These are phyloP conservation scores for Parmelia sp. DNA, from an alignment of 495 filamentous ascomycete species.

Conservation along the genomic window DNA sequence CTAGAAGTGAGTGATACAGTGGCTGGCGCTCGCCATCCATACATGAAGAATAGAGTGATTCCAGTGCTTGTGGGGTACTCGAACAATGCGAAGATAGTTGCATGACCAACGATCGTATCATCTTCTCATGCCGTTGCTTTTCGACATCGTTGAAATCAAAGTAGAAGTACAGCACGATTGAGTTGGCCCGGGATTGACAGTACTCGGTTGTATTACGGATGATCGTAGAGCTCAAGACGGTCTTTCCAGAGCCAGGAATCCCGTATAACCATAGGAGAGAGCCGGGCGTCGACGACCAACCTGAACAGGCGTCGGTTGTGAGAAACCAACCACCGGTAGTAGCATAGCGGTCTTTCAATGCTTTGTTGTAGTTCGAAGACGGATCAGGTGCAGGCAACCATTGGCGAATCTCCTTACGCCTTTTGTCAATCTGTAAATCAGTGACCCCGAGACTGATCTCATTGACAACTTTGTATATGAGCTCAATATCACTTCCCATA, in stretches of 20 bases:
- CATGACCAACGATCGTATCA: background rate
- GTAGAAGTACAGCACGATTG: background rate
- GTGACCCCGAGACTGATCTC: no score
- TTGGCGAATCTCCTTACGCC: background rate
- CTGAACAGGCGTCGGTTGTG: background rate
- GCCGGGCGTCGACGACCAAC: background rate
- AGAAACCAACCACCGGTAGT: constrained; percentile 10
- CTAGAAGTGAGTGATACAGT: background rate
- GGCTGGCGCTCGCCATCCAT: constrained; percentile 22
- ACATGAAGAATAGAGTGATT: constrained; percentile 17
- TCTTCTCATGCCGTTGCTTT: background rate
- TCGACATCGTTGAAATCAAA: background rate
- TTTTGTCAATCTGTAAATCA: no score
- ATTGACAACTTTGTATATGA: no score
- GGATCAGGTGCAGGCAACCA: constrained; percentile 5
- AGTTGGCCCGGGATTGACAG: background rate
- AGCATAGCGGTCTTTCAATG: background rate
- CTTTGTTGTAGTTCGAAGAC: background rate
- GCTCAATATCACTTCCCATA: no score
- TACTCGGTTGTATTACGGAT: background rate
- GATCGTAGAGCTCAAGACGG: constrained; percentile 11
- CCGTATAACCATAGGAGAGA: constrained; percentile 9
- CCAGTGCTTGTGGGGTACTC: constrained; percentile 10
- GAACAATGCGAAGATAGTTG: background rate
- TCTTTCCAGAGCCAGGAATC: constrained; percentile 15